phyloP scores from a whole-genome alignment of 257 asterid species.

The Lycium barbarum region DNA sequence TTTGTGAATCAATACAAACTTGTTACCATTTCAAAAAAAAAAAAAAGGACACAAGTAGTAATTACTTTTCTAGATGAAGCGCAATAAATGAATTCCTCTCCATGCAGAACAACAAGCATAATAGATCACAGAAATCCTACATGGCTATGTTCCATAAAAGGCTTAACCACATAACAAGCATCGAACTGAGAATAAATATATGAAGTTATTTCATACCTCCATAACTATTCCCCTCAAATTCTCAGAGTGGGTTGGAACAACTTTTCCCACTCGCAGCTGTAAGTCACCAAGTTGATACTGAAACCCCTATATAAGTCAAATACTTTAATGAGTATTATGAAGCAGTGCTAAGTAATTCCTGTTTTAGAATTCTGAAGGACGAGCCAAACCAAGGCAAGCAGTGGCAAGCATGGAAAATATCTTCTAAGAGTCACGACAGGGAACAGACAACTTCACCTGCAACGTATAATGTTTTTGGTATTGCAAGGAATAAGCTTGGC shows the following conservation, averaged over 20 bases:
- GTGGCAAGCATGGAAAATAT: neutral
- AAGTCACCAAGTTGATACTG: slow-evolving; percentile 90
- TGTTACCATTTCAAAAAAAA: too few relatives aligned
- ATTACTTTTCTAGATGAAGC: too few relatives aligned
- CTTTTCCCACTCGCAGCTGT: slow-evolving; percentile 92
- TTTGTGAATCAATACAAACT: too few relatives aligned
- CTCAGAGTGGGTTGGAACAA: slow-evolving; percentile 73
- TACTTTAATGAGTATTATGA: neutral
- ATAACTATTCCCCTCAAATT: slow-evolving; percentile 91
- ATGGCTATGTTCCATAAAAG: neutral
- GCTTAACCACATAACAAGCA: neutral
- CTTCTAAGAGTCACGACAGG: neutral
- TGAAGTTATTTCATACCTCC: slow-evolving; percentile 67
- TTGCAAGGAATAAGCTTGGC: neutral
- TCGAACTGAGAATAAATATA: neutral
- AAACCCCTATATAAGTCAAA: slow-evolving; percentile 53
- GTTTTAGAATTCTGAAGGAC: neutral
- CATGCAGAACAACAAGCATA: neutral
- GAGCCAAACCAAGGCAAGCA: neutral
- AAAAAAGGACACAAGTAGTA: neutral
- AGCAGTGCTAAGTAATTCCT: neutral
- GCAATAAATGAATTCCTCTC: neutral
- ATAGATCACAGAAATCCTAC: neutral
- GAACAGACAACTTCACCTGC: neutral
- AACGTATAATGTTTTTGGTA: neutral